Evolutionary conservation across 257 asterid genomes (phyloP), one percentile per base, ranked within the genome.

Genomic region (Cinchona pubescens): DNA sequence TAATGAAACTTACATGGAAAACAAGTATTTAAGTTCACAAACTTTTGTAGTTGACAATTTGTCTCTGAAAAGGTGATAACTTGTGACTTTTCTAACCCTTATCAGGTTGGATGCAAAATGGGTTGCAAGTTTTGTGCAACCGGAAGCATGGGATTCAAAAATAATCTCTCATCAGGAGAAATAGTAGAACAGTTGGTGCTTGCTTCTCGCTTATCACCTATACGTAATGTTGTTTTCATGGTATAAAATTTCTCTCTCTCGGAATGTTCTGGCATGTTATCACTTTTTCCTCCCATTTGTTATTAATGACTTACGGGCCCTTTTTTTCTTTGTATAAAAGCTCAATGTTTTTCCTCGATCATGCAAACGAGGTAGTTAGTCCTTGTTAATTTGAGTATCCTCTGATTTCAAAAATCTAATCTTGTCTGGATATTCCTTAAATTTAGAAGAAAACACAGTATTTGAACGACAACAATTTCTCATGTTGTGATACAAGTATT

Each of bases 101-200:
- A 64, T 64, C 64, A 95, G 99, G 99, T 95, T 67, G 99, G 99
- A 65, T 95, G 99, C 90, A 95, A 95, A 85, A 95, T 95, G 99
- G 98, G 90, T 64, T 95, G 99, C 92, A 92, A 77, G 35, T 95
- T 95, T 76, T 95, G 99, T 74, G 99, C 99, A 6, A 95, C 99
- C 3, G 98, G 99, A 83, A 92, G 89, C 84, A 95, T 95, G 99
- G 99, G 99, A 68, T 95, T 92, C 76, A 95, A 92, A 81, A 87
- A 53, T 51, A 92, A 90, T 85, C 97, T 95, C 66, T 82, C 99
- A 25, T 85, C 97, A 10, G 97, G 98, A 62, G 98, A 95, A 83
- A 91, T 95, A 76, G 75, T 95, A 72, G 99, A 95, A 83, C 98
- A 92, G 67, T 84, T 95, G 75, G 99, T 92, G 76, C 96, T 88